A percentile compares a stretch with the other conserved stretches of the same genome.
Evolutionary conservation across 164 flowering plant genomes (phyloP).

Genomic region (Tetracentron sinense): DNA sequence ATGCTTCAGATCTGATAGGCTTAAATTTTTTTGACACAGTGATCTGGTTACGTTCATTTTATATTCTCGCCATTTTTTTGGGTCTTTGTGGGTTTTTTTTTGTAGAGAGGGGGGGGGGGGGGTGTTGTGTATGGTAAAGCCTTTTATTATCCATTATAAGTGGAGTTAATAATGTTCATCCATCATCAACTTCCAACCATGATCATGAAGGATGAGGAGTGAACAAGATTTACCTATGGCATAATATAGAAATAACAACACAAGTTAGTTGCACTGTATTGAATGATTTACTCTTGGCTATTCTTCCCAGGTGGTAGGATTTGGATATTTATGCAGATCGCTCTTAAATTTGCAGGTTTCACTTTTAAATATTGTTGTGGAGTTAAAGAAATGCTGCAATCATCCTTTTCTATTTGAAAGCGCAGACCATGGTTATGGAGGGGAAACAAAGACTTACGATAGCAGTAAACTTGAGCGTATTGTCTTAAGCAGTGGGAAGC

Average conservation of each 20-base stretch:
- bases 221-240: neutral
- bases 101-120: too few species aligned
- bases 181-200: neutral
- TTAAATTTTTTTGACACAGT: too few species aligned
- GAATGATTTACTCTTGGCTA: too few species aligned
- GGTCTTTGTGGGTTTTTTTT: too few species aligned
- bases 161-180: neutral
- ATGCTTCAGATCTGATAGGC: neutral
- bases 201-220: neutral
- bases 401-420: constrained; percentile 99
- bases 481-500: constrained; percentile 90
- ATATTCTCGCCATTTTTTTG: too few species aligned
- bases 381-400: constrained; percentile 99
- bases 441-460: constrained; percentile 50
- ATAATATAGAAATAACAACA: neutral
- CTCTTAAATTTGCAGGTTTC: constrained; percentile 68
- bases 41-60: too few species aligned
- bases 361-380: constrained; percentile 93
- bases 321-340: neutral
- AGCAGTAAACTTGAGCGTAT: constrained; percentile 86
- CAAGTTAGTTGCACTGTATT: too few species aligned
- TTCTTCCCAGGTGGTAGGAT: neutral
- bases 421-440: constrained; percentile 99
- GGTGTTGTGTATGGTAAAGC: too few species aligned
- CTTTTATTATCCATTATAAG: neutral